Percentiles rank a stretch among this genome's conserved stretches.
Evolutionary conservation across 106 monocot species (phyloP).

Genomic region (Gastrodia elata): DNA sequence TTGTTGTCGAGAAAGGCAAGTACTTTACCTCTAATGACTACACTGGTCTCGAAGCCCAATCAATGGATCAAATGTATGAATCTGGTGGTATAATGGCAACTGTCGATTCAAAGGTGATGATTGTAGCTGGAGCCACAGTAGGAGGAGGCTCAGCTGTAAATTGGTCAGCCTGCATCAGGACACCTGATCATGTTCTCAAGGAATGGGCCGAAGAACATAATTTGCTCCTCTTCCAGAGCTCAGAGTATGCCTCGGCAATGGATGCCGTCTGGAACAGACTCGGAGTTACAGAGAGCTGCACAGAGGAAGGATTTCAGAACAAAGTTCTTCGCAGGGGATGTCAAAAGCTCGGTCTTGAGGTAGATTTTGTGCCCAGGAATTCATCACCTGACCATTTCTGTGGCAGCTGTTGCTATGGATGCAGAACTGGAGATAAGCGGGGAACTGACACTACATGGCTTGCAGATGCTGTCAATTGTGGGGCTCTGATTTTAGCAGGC

Average conservation of each 20-base stretch:
- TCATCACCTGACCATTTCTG: slow-evolving; percentile 59
- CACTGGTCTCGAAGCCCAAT: slow-evolving; percentile 48
- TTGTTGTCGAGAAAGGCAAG: slow-evolving; percentile 83
- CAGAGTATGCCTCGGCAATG: slow-evolving; percentile 60
- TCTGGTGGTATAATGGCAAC: slow-evolving; percentile 34
- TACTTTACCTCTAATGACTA: slow-evolving; percentile 69
- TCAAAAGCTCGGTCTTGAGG: slow-evolving; percentile 56
- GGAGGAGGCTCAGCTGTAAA: slow-evolving; percentile 72
- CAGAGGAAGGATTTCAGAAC: slow-evolving; percentile 72
- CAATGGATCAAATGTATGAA: slow-evolving; percentile 51
- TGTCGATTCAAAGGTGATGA: slow-evolving; percentile 30
- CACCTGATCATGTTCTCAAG: slow-evolving; percentile 38
- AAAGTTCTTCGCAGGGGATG: slow-evolving; percentile 73
- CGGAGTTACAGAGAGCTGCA: slow-evolving; percentile 53
- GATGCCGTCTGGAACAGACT: slow-evolving; percentile 59
- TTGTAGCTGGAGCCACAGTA: slow-evolving; percentile 57
- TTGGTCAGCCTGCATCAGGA: slow-evolving; percentile 62
- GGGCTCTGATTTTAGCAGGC: slow-evolving; percentile 58
- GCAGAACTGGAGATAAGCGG: slow-evolving; percentile 45
- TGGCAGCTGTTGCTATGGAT: slow-evolving; percentile 62
- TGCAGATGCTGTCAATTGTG: slow-evolving; percentile 51
- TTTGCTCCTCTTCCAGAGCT: slow-evolving; percentile 31
- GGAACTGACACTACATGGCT: slow-evolving; percentile 79
- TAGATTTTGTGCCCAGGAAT: slow-evolving; percentile 50
- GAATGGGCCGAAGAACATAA: slow-evolving; percentile 56